Evolutionary conservation across 257 asterid species (phyloP).

Genomic region (Przewalskia tangutica): DNA sequence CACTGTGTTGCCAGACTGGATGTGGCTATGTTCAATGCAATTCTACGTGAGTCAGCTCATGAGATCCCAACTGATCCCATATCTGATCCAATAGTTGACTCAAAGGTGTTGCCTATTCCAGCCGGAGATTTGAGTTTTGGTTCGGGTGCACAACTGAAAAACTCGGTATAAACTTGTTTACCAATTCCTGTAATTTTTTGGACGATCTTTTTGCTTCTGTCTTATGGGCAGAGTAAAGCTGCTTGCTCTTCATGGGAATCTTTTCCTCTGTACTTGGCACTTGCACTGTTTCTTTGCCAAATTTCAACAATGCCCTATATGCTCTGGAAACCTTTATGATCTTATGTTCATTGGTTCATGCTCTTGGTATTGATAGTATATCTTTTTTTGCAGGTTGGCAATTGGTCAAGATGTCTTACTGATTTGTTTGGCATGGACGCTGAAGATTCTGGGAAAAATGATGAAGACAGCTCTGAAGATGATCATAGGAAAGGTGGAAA

Average conservation of each 20-base stretch:
- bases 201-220: neutral
- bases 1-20: slow-evolving; percentile 87
- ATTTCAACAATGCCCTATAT: neutral
- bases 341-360: neutral
- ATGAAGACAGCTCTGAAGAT: slow-evolving; percentile 10
- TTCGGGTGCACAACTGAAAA: slow-evolving; percentile 92
- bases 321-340: neutral
- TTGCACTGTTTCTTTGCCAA: neutral
- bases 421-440: slow-evolving; percentile 47
- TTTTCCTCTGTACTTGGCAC: neutral
- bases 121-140: slow-evolving; percentile 98
- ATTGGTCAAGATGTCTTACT: slow-evolving; percentile 74
- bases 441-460: slow-evolving; percentile 24
- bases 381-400: slow-evolving; percentile 53
- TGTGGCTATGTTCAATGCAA: slow-evolving; percentile 94
- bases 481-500: slow-evolving; percentile 24
- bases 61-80: slow-evolving; percentile 99
- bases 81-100: slow-evolving; percentile 93
- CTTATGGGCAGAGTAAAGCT: neutral
- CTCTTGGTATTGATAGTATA: neutral
- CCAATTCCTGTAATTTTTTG: neutral
- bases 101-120: slow-evolving; percentile 91
- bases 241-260: neutral
- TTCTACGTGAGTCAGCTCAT: slow-evolving; percentile 90
- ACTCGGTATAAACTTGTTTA: slow-evolving; percentile 32